phyloP scores from a whole-genome alignment of 1,139 yeast genomes.

The Starmera stellimalicola region DNA sequence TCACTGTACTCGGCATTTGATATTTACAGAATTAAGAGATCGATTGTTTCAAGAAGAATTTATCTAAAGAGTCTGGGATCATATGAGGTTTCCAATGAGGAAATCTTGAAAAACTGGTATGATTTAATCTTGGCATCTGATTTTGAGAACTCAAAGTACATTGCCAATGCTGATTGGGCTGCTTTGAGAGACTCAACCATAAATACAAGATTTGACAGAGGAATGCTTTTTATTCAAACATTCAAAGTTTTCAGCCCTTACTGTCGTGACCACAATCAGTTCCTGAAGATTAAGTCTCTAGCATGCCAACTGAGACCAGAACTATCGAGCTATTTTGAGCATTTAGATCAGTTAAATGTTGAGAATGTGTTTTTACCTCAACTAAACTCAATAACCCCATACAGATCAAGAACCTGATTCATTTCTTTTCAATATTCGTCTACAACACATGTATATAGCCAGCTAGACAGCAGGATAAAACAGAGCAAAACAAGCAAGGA shows the following conservation, averaged over 20 bases:
- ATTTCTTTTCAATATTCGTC: too few species aligned
- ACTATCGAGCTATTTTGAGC: conserved; percentile 1
- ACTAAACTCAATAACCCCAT: too few species aligned
- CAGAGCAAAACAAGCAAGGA: too few species aligned
- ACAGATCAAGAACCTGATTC: too few species aligned
- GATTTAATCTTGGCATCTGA: conserved; percentile 47
- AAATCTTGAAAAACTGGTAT: conserved; percentile 54
- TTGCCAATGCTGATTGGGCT: conserved; percentile 84
- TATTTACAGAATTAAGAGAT: conserved; percentile 46
- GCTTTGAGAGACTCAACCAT: conserved; percentile 75
- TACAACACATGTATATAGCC: too few species aligned
- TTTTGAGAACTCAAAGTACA: conserved; percentile 42
- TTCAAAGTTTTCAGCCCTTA: conserved; percentile 41
- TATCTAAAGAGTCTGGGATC: conserved; percentile 67
- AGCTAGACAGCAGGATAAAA: too few species aligned
- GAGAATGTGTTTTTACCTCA: too few species aligned
- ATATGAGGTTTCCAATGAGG: conserved; percentile 45
- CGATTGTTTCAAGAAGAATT: conserved; percentile 70
- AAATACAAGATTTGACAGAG: conserved; percentile 33
- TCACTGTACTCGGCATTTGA: conserved; percentile 42
- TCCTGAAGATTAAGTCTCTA: conserved; percentile 14
- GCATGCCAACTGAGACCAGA: conserved; percentile 7
- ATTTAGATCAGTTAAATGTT: too few species aligned
- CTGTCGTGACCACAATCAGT: conserved; percentile 36
- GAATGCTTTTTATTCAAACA: conserved; percentile 46